These are phyloP conservation scores for Choanephora cucurbitarum DNA, from an alignment of 371 early-diverging fungal genomes.

Conservation along the genomic window DNA sequence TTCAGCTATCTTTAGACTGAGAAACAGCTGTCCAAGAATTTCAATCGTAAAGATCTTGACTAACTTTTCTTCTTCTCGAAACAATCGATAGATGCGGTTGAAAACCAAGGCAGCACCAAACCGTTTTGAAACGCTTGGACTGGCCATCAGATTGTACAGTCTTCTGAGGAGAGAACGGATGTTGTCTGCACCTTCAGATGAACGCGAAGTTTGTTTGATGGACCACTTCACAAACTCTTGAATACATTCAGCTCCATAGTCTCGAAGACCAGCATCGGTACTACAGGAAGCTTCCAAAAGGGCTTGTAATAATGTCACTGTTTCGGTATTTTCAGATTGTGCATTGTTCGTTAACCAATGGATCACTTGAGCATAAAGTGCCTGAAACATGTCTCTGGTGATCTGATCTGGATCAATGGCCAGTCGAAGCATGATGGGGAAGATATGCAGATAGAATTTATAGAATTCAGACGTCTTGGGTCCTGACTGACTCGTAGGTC, in stretches of 20 bases:
- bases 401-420: conserved; percentile 76
- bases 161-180: conserved; percentile 70
- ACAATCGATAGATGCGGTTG: conserved; percentile 69
- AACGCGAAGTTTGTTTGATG: conserved; percentile 63
- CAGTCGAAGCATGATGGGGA: conserved; percentile 71
- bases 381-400: conserved; percentile 63
- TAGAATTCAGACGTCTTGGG: conserved; percentile 60
- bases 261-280: conserved; percentile 62
- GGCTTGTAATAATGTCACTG: conserved; percentile 65
- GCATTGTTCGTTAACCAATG: conserved; percentile 82
- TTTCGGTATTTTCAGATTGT: conserved; percentile 76
- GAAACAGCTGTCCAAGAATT: conserved; percentile 67
- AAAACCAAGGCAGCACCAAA: conserved; percentile 73
- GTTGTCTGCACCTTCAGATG: conserved; percentile 58
- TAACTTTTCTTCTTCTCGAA: conserved; percentile 63
- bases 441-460: conserved; percentile 61
- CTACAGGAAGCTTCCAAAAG: conserved; percentile 70
- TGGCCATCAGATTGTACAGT: conserved; percentile 62
- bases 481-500: conserved; percentile 40
- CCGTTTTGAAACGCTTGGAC: conserved; percentile 65
- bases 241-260: conserved; percentile 76
- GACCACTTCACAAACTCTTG: conserved; percentile 78
- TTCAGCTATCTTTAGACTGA: conserved; percentile 64
- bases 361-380: conserved; percentile 67
- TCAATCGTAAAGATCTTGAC: conserved; percentile 71